Percentiles rank a stretch among this genome's conserved stretches.
Conservation (phyloP, 2,329 filamentous ascomycete genomes). For the Setomelanomma holmii region DNA sequence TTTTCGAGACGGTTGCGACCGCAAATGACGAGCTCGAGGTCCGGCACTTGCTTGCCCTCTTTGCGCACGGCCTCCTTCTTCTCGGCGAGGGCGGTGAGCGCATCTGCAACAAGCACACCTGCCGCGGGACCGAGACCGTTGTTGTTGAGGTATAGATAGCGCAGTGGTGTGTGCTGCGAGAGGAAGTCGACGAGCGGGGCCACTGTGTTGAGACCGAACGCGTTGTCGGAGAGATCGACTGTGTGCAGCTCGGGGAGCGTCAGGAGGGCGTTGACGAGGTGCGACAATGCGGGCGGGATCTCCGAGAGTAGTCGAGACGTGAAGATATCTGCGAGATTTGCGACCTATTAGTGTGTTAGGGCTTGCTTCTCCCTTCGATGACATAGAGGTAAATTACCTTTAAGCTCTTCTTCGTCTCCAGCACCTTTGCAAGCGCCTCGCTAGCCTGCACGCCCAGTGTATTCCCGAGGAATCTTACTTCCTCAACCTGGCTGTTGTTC, state of each 20-base stretch:
- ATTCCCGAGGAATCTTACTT: slow-evolving; percentile 87
- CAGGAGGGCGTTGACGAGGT: slow-evolving; percentile 83
- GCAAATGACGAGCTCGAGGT: slow-evolving; percentile 96
- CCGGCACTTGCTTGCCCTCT: slow-evolving; percentile 73
- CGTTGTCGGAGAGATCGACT: slow-evolving; percentile 96
- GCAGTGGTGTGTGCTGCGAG: slow-evolving; percentile 83
- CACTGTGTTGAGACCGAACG: slow-evolving; percentile 94
- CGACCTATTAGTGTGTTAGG: no score
- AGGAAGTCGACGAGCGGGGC: slow-evolving; percentile 93
- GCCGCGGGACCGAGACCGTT: slow-evolving; percentile 94
- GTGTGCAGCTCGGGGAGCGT: slow-evolving; percentile 87
- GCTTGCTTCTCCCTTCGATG: no score
- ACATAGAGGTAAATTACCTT: no score
- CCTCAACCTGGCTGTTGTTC: slow-evolving; percentile 76
- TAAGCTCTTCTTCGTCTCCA: slow-evolving; percentile 83
- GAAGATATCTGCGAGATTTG: slow-evolving; percentile 97
- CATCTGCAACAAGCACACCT: slow-evolving; percentile 86
- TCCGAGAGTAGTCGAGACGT: slow-evolving; percentile 91
- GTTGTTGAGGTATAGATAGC: slow-evolving; percentile 96
- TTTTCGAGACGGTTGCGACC: slow-evolving; percentile 95
- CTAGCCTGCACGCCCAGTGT: slow-evolving; percentile 90
- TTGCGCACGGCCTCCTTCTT: slow-evolving; percentile 83
- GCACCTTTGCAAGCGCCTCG: slow-evolving; percentile 80
- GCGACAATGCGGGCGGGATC: slow-evolving; percentile 87
- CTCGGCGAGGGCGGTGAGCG: slow-evolving; percentile 79